Evolutionary conservation across 2,329 filamentous ascomycete genomes (phyloP).

Genomic region (Fusarium buxicola): DNA sequence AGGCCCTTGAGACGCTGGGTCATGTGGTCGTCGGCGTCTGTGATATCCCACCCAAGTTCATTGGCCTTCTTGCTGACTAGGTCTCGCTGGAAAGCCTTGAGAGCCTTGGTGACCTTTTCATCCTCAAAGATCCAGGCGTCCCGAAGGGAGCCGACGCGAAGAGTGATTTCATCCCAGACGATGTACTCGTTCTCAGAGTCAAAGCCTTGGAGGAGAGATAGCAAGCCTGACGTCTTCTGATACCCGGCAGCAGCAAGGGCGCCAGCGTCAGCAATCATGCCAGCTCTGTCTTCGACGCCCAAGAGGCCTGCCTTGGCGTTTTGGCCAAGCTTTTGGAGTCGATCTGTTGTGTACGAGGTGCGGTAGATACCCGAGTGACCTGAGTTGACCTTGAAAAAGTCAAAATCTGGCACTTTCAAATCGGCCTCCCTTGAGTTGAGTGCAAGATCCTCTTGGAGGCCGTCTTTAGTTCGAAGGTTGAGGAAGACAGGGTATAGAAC

Average conservation of each 20-base stretch:
- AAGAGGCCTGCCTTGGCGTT: slow-evolving; percentile 79
- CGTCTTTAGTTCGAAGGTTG: slow-evolving; percentile 84
- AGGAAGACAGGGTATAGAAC: slow-evolving; percentile 92
- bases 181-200: slow-evolving; percentile 87
- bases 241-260: slow-evolving; percentile 91
- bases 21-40: slow-evolving; percentile 85
- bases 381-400: slow-evolving; percentile 97
- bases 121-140: slow-evolving; percentile 87
- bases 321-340: slow-evolving; percentile 86
- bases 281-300: slow-evolving; percentile 89
- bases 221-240: slow-evolving; percentile 89
- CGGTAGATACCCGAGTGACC: slow-evolving; percentile 94
- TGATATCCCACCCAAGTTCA: slow-evolving; percentile 89
- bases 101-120: slow-evolving; percentile 74
- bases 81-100: slow-evolving; percentile 85
- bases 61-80: slow-evolving; percentile 85
- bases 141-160: slow-evolving; percentile 81
- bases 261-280: slow-evolving; percentile 94
- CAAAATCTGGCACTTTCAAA: slow-evolving; percentile 80
- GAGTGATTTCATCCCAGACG: slow-evolving; percentile 93
- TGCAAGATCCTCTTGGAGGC: slow-evolving; percentile 80
- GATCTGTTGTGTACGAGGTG: slow-evolving; percentile 85
- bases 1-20: slow-evolving; percentile 95
- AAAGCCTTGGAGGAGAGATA: slow-evolving; percentile 88
- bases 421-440: slow-evolving; percentile 71